These are phyloP conservation scores for Volvox reticuliferus DNA, from an alignment of 139 green algal species.

Conservation along the genomic window DNA sequence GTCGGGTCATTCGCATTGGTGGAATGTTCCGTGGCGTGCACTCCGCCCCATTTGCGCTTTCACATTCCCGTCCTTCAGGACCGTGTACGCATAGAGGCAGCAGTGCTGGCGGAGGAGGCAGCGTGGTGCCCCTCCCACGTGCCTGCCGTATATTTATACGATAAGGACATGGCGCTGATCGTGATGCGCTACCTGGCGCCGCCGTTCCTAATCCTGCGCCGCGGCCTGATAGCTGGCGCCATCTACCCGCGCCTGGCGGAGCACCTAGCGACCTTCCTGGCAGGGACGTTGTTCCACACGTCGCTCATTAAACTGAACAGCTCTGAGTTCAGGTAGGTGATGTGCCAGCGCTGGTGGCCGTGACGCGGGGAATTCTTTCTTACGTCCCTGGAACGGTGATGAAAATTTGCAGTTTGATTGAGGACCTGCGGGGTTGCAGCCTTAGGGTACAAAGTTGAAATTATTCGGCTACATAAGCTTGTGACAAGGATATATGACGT, in stretches of 20 bases:
- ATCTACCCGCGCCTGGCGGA: slow-evolving; percentile 82
- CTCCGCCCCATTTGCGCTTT: not conserved
- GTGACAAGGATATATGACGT: too few species aligned
- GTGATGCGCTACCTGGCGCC: slow-evolving; percentile 92
- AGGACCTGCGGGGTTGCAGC: too few species aligned
- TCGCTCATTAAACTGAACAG: slow-evolving; percentile 81
- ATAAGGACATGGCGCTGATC: slow-evolving; percentile 70
- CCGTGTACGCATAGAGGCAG: slow-evolving; percentile 79
- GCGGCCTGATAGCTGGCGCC: slow-evolving; percentile 73
- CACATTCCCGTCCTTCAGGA: slow-evolving; percentile 62
- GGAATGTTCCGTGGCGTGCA: too few species aligned
- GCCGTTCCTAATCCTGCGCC: slow-evolving; percentile 89
- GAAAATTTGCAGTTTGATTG: too few species aligned
- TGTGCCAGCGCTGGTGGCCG: too few species aligned
- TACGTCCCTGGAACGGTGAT: too few species aligned
- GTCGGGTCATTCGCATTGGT: too few species aligned
- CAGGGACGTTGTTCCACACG: slow-evolving; percentile 90
- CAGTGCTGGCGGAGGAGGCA: slow-evolving; percentile 73
- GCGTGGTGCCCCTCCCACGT: slow-evolving; percentile 83
- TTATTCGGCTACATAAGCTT: too few species aligned
- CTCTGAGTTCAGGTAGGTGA: slow-evolving; percentile 62
- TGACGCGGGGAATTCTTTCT: too few species aligned
- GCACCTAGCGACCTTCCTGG: slow-evolving; percentile 85
- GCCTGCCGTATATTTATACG: slow-evolving; percentile 75
- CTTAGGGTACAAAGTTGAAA: too few species aligned